A percentile compares a stretch with the other conserved stretches of the same genome.
Evolutionary conservation across 495 filamentous ascomycete species (phyloP).

Genomic region (Articulospora tetracladia): DNA sequence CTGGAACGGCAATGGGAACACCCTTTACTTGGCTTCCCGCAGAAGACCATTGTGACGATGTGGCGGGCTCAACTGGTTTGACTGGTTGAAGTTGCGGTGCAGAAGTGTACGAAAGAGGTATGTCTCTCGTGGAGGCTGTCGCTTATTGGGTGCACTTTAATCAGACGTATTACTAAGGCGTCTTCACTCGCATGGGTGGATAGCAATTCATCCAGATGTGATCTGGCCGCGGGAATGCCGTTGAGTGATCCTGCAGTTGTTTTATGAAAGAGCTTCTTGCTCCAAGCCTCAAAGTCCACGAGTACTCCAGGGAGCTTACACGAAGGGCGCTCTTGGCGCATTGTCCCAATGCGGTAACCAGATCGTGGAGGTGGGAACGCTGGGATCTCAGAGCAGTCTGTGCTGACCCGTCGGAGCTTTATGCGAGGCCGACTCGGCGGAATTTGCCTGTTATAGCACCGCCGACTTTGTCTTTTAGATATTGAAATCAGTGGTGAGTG

Average conservation of each 20-base stretch:
- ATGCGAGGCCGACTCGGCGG: background rate
- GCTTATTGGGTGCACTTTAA: background rate
- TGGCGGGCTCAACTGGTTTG: background rate
- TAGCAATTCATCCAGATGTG: background rate
- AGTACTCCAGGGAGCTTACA: background rate
- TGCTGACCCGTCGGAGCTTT: background rate
- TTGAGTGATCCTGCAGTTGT: background rate
- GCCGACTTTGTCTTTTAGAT: background rate
- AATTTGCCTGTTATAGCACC: background rate
- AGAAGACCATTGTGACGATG: slow-evolving; percentile 58
- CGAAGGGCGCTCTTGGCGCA: background rate
- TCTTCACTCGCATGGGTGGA: too few relatives aligned
- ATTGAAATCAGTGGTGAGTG: background rate
- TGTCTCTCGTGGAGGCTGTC: background rate
- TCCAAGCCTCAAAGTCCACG: slow-evolving; percentile 5
- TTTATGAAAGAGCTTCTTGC: background rate
- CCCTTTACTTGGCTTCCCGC: slow-evolving; percentile 64
- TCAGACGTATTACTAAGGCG: too few relatives aligned
- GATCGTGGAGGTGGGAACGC: background rate
- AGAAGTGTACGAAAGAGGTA: background rate
- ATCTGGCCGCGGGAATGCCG: background rate
- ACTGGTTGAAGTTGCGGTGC: background rate
- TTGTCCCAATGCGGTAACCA: slow-evolving; percentile 2
- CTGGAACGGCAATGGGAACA: slow-evolving; percentile 39
- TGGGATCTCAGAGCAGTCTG: background rate